A percentile compares a stretch with the other conserved stretches of the same genome.
phyloP scores from a whole-genome alignment of 1,139 yeast genomes.

The Pneumocystis canis region DNA sequence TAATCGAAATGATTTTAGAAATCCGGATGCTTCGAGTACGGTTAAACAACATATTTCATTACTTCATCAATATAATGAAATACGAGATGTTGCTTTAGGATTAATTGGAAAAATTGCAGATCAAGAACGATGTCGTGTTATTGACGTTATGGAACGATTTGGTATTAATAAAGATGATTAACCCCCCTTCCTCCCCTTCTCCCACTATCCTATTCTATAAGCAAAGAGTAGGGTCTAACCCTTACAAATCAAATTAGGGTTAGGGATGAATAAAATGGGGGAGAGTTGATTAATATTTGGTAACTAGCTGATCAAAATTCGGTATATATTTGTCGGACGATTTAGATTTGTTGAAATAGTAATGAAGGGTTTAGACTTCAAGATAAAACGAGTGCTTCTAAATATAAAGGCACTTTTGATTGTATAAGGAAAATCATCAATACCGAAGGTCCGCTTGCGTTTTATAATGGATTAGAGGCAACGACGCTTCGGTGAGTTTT shows the following conservation, averaged over 20 bases:
- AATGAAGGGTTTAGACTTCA: slow-evolving; percentile 53
- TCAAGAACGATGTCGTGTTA: slow-evolving; percentile 31
- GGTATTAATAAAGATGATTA: slow-evolving; percentile 22
- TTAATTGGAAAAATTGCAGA: slow-evolving; percentile 38
- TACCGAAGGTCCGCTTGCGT: slow-evolving; percentile 63
- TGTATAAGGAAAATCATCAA: slow-evolving; percentile 60
- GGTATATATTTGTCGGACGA: background rate
- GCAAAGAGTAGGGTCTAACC: no score
- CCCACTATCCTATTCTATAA: no score
- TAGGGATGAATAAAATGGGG: no score
- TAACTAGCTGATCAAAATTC: slow-evolving; percentile 27
- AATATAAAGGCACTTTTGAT: slow-evolving; percentile 73
- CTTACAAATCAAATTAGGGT: no score
- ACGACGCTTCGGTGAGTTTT: slow-evolving; percentile 67
- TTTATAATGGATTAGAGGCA: slow-evolving; percentile 91
- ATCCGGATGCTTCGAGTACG: background rate
- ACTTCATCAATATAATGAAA: slow-evolving; percentile 30
- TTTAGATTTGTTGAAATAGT: background rate
- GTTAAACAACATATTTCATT: slow-evolving; percentile 17
- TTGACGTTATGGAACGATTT: slow-evolving; percentile 31
- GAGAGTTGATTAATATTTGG: no score
- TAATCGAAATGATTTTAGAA: no score
- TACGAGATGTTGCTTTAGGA: slow-evolving; percentile 37
- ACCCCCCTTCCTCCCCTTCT: no score
- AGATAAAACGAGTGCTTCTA: slow-evolving; percentile 53